Conservation (phyloP, 192 early-diverging fungal genomes). For the Allomyces macrogynus region DNA sequence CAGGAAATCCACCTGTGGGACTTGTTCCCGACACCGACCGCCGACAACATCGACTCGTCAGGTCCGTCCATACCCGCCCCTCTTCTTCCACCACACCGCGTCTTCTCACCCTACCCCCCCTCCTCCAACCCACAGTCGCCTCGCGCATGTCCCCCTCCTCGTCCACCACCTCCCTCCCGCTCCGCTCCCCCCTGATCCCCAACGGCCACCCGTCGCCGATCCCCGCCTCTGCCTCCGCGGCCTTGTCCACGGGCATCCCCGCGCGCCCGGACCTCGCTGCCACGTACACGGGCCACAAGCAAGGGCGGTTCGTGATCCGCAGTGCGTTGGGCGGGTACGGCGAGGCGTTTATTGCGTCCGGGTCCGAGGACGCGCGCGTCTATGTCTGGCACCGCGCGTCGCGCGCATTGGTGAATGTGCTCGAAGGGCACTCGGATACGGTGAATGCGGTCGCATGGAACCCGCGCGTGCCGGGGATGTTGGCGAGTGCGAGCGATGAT, state of each 20-base stretch:
- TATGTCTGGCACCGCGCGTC: conserved; percentile 8
- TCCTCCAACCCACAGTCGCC: no score
- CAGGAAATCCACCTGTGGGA: conserved; percentile 10
- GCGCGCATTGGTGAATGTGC: conserved; percentile 2
- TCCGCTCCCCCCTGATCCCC: no score
- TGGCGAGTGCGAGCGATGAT: neutral
- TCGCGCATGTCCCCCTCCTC: no score
- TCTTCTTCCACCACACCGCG: no score
- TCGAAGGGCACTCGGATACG: conserved; percentile 5
- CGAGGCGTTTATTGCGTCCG: conserved; percentile 4
- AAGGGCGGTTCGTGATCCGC: conserved; percentile 7
- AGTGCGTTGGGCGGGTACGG: conserved; percentile 4
- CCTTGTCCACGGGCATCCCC: no score
- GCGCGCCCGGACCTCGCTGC: no score
- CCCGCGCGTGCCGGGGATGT: neutral
- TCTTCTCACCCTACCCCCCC: no score
- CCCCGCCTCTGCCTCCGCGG: no score
- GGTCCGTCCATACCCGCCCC: no score
- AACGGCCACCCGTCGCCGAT: no score
- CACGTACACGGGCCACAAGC: neutral
- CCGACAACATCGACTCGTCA: no score
- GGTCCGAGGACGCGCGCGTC: conserved; percentile 1
- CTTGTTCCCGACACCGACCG: conserved; percentile 4
- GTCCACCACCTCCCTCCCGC: no score
- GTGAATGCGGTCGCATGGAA: conserved; percentile 4